A percentile compares a stretch with the other conserved stretches of the same genome.
These are phyloP conservation scores for Colletotrichum sp. DNA, from an alignment of 2,329 filamentous ascomycete species.

Conservation along the genomic window DNA sequence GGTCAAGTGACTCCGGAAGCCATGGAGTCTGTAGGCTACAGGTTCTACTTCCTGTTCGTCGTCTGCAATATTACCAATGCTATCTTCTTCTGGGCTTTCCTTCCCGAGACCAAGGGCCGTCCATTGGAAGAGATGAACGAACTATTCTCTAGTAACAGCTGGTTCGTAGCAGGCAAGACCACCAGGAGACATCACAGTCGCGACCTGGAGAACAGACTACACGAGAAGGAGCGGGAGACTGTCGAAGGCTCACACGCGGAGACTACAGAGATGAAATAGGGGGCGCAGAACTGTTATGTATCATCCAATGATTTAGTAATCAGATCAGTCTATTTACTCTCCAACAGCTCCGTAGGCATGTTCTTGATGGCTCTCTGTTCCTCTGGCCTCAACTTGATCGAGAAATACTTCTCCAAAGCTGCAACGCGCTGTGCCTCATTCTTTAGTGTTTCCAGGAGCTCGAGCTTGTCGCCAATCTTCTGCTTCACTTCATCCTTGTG, in stretches of 20 bases:
- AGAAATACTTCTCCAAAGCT: slow-evolving; percentile 55
- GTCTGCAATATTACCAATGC: slow-evolving; percentile 64
- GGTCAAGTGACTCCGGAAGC: background rate
- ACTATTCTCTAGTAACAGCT: slow-evolving; percentile 67
- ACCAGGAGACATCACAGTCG: background rate
- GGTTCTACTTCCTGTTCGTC: slow-evolving; percentile 9
- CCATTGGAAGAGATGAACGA: slow-evolving; percentile 73
- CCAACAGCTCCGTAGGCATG: slow-evolving; percentile 23
- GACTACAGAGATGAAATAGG: background rate
- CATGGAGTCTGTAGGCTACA: background rate
- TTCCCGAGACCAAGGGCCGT: slow-evolving; percentile 68
- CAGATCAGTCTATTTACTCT: background rate
- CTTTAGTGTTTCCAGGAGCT: slow-evolving; percentile 45
- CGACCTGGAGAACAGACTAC: background rate
- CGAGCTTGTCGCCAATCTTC: slow-evolving; percentile 38
- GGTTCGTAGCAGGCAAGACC: slow-evolving; percentile 53
- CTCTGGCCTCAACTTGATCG: slow-evolving; percentile 46
- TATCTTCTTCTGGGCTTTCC: slow-evolving; percentile 62
- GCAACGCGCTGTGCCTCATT: slow-evolving; percentile 53
- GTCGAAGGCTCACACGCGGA: background rate
- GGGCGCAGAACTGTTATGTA: background rate
- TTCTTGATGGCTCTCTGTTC: slow-evolving; percentile 56
- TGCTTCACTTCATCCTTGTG: slow-evolving; percentile 48
- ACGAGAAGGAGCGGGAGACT: background rate
- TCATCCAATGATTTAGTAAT: background rate